phyloP scores from a whole-genome alignment of 2,329 filamentous ascomycete species.

The Curvularia eragrostidis region DNA sequence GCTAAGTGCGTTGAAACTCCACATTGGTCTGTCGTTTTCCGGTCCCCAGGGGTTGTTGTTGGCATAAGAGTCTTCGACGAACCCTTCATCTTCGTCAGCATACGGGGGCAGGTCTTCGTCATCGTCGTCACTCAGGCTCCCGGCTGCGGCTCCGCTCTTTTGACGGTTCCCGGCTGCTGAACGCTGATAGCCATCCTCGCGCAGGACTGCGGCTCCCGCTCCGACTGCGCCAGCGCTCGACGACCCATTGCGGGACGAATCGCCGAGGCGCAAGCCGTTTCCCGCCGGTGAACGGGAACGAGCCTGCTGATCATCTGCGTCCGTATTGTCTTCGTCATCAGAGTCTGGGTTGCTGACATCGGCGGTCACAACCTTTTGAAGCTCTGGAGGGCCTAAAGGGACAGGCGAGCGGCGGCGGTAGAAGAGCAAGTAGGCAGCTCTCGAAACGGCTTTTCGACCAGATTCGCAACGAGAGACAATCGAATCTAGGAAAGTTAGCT shows the following conservation, averaged over 20 bases:
- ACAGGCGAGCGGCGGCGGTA: slow-evolving; percentile 82
- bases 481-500: slow-evolving; percentile 65
- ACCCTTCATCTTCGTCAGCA: slow-evolving; percentile 29
- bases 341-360: slow-evolving; percentile 53
- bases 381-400: slow-evolving; percentile 79
- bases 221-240: slow-evolving; percentile 85
- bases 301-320: slow-evolving; percentile 42
- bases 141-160: slow-evolving; percentile 46
- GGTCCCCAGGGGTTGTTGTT: slow-evolving; percentile 10
- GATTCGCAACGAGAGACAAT: slow-evolving; percentile 69
- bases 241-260: slow-evolving; percentile 87
- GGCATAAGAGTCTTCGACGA: slow-evolving; percentile 12
- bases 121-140: slow-evolving; percentile 39
- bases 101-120: slow-evolving; percentile 28
- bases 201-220: slow-evolving; percentile 62
- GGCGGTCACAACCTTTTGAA: slow-evolving; percentile 73
- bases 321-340: slow-evolving; percentile 47
- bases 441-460: slow-evolving; percentile 69
- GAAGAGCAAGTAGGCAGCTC: slow-evolving; percentile 90
- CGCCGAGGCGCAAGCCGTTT: slow-evolving; percentile 88
- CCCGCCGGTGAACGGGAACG: slow-evolving; percentile 64
- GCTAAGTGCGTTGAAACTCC: slow-evolving; percentile 31
- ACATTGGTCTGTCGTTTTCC: slow-evolving; percentile 23
- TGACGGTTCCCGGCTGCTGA: slow-evolving; percentile 43
- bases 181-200: slow-evolving; percentile 45